These are phyloP conservation scores for Elongisporangium senticosum DNA, from an alignment of 352 stramenopile species.

Conservation along the genomic window DNA sequence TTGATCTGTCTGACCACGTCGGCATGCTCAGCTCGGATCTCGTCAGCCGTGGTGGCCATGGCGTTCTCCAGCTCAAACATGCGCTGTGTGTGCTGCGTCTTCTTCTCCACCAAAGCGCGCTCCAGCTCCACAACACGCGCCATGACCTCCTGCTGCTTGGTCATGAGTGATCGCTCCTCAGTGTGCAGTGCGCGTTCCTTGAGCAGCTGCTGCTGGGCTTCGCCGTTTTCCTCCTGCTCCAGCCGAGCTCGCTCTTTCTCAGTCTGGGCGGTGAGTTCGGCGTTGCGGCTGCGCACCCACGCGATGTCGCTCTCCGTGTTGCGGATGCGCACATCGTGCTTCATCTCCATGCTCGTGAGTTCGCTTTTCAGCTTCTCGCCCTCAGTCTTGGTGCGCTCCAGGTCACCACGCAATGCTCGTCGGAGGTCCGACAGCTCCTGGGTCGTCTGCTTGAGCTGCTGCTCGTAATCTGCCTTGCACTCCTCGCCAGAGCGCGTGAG, in stretches of 20 bases:
- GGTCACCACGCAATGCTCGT: conserved; percentile 27
- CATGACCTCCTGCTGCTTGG: conserved; percentile 51
- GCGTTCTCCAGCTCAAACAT: conserved; percentile 44
- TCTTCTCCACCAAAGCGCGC: conserved; percentile 47
- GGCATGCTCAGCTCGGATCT: conserved; percentile 33
- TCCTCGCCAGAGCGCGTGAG: conserved; percentile 26
- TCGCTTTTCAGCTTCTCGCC: conserved; percentile 35
- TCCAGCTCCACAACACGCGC: conserved; percentile 53
- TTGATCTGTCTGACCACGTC: conserved; percentile 49
- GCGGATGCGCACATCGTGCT: conserved; percentile 46
- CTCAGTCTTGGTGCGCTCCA: conserved; percentile 42
- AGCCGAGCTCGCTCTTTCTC: conserved; percentile 19
- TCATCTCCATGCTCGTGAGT: conserved; percentile 49
- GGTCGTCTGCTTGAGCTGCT: conserved; percentile 35
- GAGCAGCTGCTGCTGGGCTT: conserved; percentile 28
- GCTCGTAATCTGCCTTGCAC: conserved; percentile 42
- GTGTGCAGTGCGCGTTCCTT: conserved; percentile 47
- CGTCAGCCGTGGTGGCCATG: conserved; percentile 23
- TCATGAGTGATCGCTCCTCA: conserved; percentile 48
- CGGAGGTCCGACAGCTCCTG: conserved; percentile 52
- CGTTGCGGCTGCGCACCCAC: conserved; percentile 42
- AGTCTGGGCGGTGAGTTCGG: conserved; percentile 37
- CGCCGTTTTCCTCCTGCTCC: conserved; percentile 27
- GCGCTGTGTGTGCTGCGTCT: conserved; percentile 50
- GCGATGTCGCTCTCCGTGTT: conserved; percentile 48